Conservation (phyloP, 2,329 filamentous ascomycete genomes). For the Geosmithia flava region DNA sequence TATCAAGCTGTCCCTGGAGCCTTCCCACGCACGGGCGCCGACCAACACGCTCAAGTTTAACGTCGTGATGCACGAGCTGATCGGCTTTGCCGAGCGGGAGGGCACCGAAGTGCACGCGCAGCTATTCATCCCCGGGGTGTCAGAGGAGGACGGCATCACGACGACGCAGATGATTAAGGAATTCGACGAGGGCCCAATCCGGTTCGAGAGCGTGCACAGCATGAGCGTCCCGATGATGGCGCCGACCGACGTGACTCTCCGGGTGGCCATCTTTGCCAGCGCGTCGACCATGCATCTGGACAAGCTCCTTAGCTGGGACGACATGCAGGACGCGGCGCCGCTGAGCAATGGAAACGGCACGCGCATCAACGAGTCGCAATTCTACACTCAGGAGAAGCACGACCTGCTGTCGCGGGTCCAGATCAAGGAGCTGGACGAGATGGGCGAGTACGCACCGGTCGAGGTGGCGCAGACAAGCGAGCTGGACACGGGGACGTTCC, state of each 20-base stretch:
- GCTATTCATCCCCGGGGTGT: constrained; percentile 86
- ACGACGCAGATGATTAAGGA: constrained; percentile 90
- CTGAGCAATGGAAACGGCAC: constrained; percentile 43
- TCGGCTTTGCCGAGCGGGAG: constrained; percentile 90
- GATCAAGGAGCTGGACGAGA: constrained; percentile 82
- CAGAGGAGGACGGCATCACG: constrained; percentile 81
- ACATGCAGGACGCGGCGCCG: constrained; percentile 73
- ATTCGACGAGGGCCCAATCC: constrained; percentile 85
- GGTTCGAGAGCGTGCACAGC: constrained; percentile 95
- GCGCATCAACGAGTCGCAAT: constrained; percentile 81
- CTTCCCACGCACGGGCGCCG: constrained; percentile 83
- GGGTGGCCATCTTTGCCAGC: constrained; percentile 83
- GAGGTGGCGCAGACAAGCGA: constrained; percentile 82
- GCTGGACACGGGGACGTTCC: constrained; percentile 80
- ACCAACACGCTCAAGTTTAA: constrained; percentile 95
- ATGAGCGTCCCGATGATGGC: constrained; percentile 79
- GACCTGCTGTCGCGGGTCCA: constrained; percentile 83
- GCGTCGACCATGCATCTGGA: constrained; percentile 91
- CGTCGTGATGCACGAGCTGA: constrained; percentile 92
- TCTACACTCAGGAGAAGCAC: constrained; percentile 85
- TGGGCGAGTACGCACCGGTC: constrained; percentile 81
- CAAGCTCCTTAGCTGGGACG: constrained; percentile 96
- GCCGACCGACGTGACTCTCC: constrained; percentile 60
- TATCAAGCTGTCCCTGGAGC: constrained; percentile 80
- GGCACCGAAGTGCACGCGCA: constrained; percentile 93